Evolutionary conservation across 2,329 filamentous ascomycete genomes (phyloP), one percentile per base, ranked within the genome.

Genomic region (Beauveria bassiana): DNA sequence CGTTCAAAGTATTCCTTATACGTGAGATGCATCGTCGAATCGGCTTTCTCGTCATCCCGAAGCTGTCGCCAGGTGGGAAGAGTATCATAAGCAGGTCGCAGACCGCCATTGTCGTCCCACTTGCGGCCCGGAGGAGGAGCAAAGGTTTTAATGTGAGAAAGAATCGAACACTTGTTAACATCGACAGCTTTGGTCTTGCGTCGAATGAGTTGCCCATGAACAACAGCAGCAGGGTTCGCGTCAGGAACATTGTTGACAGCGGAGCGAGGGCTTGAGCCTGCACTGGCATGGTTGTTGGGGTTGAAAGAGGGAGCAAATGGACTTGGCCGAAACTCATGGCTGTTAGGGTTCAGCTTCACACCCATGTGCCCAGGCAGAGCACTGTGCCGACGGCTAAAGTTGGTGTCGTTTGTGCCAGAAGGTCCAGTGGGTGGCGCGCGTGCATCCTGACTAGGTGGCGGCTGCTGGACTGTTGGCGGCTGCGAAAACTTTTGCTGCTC

Each of bases 61-160:
- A 86, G 76, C 63, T 86, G 85, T 64, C 89, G 86, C 93, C 95
- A 99, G 0, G 88, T 93, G 0, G 92, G 92, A 12, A 81, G 79
- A 1, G 95, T 98, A 68, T 91, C 88, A 73, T 88, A 97, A 4
- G 93, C 87, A 31, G 89, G 88, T 43, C 89, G 88, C 59, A 97
- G 84, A n/a, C 91, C 92, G 52, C 87, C 88, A 69, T 95, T 96
- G 62, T 86, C 83, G 42, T 86, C 81, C 79, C 87, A 92, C 65
- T 89, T 86, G 67, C 81, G 79, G 26, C 76, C 80, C 62, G 78
- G 75, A 0, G 79, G 77, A 1, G 83, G 80, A 61, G 78, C 76
- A 53, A 85, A 72, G 0, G 78, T 79, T 73, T 84, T 80, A 65
- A 86, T 78, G 59, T 81, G 77, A 2, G 78, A 74, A 49, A 86